phyloP scores from a whole-genome alignment of 177 flowering plant species.

The Vitis hybrid region DNA sequence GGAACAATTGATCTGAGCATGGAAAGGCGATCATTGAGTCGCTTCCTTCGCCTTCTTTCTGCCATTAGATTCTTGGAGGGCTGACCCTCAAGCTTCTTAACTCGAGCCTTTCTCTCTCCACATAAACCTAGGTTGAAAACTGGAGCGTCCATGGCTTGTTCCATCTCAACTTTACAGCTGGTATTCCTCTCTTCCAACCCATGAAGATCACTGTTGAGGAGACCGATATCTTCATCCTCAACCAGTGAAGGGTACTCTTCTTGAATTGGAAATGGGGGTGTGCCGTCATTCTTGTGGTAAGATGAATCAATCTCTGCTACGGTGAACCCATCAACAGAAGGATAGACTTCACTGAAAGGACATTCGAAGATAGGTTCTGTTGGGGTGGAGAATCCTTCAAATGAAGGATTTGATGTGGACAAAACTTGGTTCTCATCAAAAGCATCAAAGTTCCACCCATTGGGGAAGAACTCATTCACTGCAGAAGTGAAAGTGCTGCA shows the following conservation, averaged over 20 bases:
- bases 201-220: conserved; percentile 16
- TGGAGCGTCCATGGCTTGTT: conserved; percentile 24
- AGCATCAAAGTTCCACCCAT: conserved; percentile 37
- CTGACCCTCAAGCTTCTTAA: conserved; percentile 62
- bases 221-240: conserved; percentile 33
- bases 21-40: conserved; percentile 80
- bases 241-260: conserved; percentile 29
- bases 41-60: conserved; percentile 76
- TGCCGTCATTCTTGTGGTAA: conserved; percentile 14
- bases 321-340: conserved; percentile 33
- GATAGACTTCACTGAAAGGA: conserved; percentile 26
- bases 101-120: conserved; percentile 29
- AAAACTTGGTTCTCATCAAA: conserved; percentile 40
- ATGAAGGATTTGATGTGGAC: conserved; percentile 35
- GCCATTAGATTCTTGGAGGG: conserved; percentile 93
- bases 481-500: conserved; percentile 35
- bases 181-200: conserved; percentile 17
- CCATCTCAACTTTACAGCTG: conserved; percentile 34
- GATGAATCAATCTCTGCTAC: conserved; percentile 32
- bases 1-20: conserved; percentile 91
- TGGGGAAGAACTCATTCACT: conserved; percentile 26
- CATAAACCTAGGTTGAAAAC: conserved; percentile 29
- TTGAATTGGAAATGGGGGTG: conserved; percentile 23
- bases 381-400: conserved; percentile 26
- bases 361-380: conserved; percentile 22